Percentiles rank a stretch among this genome's conserved stretches.
phyloP scores from a whole-genome alignment of 2,329 filamentous ascomycete genomes.

The Sclerotinia nivalis region DNA sequence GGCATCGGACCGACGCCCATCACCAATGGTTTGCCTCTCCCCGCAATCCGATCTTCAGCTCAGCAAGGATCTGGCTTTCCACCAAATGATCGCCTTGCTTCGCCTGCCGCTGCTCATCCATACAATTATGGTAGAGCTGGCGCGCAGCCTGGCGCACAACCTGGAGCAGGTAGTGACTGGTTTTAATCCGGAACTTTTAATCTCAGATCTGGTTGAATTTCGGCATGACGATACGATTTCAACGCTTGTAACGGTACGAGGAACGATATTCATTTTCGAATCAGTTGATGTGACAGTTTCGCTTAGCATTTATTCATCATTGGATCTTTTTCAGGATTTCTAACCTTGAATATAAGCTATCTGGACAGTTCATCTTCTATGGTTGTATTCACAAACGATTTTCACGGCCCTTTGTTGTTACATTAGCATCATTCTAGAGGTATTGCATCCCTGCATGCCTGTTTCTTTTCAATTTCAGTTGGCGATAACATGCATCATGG shows the following conservation, averaged over 20 bases:
- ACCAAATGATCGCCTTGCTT: slow-evolving; percentile 33
- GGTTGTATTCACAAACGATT: slow-evolving; percentile 42
- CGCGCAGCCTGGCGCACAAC: slow-evolving; percentile 34
- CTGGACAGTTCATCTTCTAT: slow-evolving; percentile 29
- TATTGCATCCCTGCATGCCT: slow-evolving; percentile 29
- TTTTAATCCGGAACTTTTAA: slow-evolving; percentile 32
- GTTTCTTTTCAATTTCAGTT: slow-evolving; percentile 35
- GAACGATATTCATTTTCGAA: slow-evolving; percentile 39
- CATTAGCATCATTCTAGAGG: slow-evolving; percentile 39
- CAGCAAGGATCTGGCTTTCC: slow-evolving; percentile 32
- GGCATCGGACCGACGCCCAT: slow-evolving; percentile 31
- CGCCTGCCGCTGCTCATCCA: slow-evolving; percentile 31
- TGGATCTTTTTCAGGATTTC: slow-evolving; percentile 15
- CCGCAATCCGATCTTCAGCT: slow-evolving; percentile 28
- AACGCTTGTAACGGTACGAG: slow-evolving; percentile 44
- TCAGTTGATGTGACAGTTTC: slow-evolving; percentile 31
- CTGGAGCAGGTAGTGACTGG: slow-evolving; percentile 39
- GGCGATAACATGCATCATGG: slow-evolving; percentile 38
- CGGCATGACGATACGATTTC: slow-evolving; percentile 42
- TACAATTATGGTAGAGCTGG: slow-evolving; percentile 37
- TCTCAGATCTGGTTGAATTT: slow-evolving; percentile 23
- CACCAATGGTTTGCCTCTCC: slow-evolving; percentile 30
- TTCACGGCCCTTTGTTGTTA: slow-evolving; percentile 43
- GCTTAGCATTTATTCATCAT: slow-evolving; percentile 25
- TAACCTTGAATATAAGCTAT: slow-evolving; percentile 9